Evolutionary conservation across 2,329 filamentous ascomycete species (phyloP), one percentile per base, ranked within the genome.

Genomic region (Xylaria sp.): DNA sequence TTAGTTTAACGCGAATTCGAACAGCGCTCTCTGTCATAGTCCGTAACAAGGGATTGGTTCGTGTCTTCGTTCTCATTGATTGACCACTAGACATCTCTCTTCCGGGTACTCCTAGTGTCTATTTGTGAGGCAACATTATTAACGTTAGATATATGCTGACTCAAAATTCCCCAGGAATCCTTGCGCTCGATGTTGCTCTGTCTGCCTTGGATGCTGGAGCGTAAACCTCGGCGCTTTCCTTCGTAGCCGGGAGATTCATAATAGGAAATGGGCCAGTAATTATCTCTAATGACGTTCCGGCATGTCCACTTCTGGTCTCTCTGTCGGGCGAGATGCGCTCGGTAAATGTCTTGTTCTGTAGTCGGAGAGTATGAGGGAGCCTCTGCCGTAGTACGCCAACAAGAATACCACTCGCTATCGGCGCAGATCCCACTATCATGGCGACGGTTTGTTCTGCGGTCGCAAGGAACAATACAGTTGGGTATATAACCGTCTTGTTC

Each of bases 401-500:
- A n/a, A 67, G 49, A 38, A 61, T 51, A 17, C 61, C 62, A 15
- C 63, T 69, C 4, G 60, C 64, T 3, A 71, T 58, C 9, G 70
- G 68, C 9, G 70, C 67, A 19, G 64, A 69, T 0, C 68, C 67
- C 19, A 68, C 62, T 10, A 71, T 67, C 55, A 69, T 66, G 5
- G 65, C 67, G 11, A 71, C 64, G 11, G 63, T 51, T 35, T 71
- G 68, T 48, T 71, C 68, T 1, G 67, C 63, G 0, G 63, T 60
- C 1, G 70, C 70, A n/a, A 71, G 67, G 7, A 71, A 48, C 10
- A 64, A 23, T 1, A 70, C 64, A 6, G 69, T 66, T 6, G 65
- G 56, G 52, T 71, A 71, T 27, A 71, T 65, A 23, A 70, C 67
- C 2, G 70, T 71, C 48, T 57, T 68, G 43, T 71, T 65, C 6